Conservation (phyloP, 352 stramenopile species). For the Phytophthora fragariae region DNA sequence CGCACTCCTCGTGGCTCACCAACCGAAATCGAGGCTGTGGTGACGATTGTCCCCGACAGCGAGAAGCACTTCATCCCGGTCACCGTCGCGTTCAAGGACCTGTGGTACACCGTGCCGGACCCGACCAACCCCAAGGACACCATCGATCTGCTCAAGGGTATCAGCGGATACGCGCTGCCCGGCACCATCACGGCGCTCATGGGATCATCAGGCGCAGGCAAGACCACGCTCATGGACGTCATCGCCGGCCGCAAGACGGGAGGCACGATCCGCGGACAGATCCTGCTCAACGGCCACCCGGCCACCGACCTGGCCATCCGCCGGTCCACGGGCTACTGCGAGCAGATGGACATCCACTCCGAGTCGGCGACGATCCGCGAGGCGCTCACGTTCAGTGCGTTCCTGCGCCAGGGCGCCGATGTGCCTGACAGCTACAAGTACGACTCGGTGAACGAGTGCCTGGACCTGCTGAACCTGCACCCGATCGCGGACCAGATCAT, state of each 20-base stretch:
- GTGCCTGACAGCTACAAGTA: slow-evolving; percentile 50
- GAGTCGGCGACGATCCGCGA: slow-evolving; percentile 18
- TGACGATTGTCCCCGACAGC: neutral
- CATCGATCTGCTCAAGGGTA: slow-evolving; percentile 33
- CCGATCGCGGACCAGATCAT: too few species aligned
- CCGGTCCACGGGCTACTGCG: slow-evolving; percentile 33
- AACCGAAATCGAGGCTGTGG: neutral
- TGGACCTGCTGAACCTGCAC: too few species aligned
- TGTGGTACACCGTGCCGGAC: slow-evolving; percentile 15
- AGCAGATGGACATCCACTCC: slow-evolving; percentile 28
- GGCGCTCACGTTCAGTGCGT: slow-evolving; percentile 51
- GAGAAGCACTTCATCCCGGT: slow-evolving; percentile 22
- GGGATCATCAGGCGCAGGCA: slow-evolving; percentile 27
- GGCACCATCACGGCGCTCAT: slow-evolving; percentile 31
- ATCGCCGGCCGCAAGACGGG: slow-evolving; percentile 30
- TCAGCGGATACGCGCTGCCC: slow-evolving; percentile 28
- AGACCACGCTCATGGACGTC: slow-evolving; percentile 36
- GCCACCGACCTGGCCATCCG: slow-evolving; percentile 53
- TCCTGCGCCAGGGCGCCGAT: slow-evolving; percentile 37
- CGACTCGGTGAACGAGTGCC: slow-evolving; percentile 38
- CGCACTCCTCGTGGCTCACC: slow-evolving; percentile 2
- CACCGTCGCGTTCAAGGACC: slow-evolving; percentile 9
- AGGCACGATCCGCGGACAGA: slow-evolving; percentile 22
- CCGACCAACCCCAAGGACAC: slow-evolving; percentile 26
- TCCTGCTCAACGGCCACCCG: slow-evolving; percentile 68